Evolutionary conservation across 768 basidiomycete species (phyloP), one percentile per base, ranked within the genome.

Genomic region (Boletus vinaceobasis): DNA sequence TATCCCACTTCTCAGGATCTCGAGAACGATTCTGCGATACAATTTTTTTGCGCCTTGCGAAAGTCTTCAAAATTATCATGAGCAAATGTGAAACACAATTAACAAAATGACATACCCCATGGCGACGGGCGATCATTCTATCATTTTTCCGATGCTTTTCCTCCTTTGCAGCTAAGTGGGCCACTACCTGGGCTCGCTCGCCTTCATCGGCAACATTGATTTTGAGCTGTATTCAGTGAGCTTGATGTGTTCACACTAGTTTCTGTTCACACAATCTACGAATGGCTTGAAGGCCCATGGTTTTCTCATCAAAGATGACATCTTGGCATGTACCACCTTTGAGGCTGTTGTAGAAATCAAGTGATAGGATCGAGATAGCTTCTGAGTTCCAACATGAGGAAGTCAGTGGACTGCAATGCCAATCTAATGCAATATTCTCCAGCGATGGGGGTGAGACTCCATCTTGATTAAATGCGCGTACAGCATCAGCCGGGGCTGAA

Each of bases 1-100:
- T 21, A 23, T 51, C 40, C 45, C 45, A 59, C 23, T 23, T 3
- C 27, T 47, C n/a, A 15, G 53, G 45, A 43, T 59, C 46, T 26
- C 11, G 11, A 8, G 33, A 50, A 15, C 23, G 3, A 35, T 59
- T 59, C 26, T 56, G 32, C 3, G 3, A 10, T 3, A 14, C n/a
- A 4, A 59, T 52, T 44, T 14, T 48, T 21, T 31, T 21, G 14
- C 7, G 23, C 37, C 58, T 33, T 2, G 19, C 8, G 0, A 50
- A 10, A 3, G 39, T 59, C 55, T 59, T 21, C n/a, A 53, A 43
- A 11, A 5, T 19, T 17, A 53, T n/a, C 4, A 19, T 17, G 9
- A 32, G 10, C 13, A 35, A 29, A 26, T 5, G 14, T 26, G 38
- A 21, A 35, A 47, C 0, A 4, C 7, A 47, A 5, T 23, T 15